Base-by-base conservation (phyloP, 208 protist species). In the Angomonas deanei region DNA sequence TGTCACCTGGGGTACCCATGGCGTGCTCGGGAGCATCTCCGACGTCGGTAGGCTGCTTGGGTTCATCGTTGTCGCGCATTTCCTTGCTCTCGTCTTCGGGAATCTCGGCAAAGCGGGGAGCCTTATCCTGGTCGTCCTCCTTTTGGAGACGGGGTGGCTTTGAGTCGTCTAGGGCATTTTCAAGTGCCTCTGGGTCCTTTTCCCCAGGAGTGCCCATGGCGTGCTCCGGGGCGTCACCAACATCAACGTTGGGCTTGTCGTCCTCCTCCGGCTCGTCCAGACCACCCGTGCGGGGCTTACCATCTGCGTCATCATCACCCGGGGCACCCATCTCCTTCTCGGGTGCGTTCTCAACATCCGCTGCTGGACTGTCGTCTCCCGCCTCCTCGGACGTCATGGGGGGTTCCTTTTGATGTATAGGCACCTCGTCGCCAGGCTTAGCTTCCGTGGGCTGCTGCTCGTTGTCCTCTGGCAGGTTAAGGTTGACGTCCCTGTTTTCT, bases 1-100 rank as follows among this genome's bases (percentile, higher is more conserved):
- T 59, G 42, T 65, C 67, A 27, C 36, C 67, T 28, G 67, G 52
- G 28, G 19, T 36, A 42, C 50, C 62, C 56, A 71, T 64, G 30
- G 56, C 64, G 53, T 61, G 64, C 39, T 66, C 70, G 15, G n/a
- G 58, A 17, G 36, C 64, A 10, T 30, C 47, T 27, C 23, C 46
- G 39, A 59, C 3, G 32, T 66, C 64, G 17, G 55, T 48, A 1
- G 47, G 27, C 11, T 42, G 57, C 24, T 52, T 65, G 36, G 8
- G 11, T 15, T 42, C 36, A 8, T 42, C 36, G 36, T 42, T 15
- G 36, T 15, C 36, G 36, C 36, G 11, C 36, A n/a, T 15, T 15
- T 42, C 36, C 36, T 42, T 15, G 15, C 11, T 8, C 36, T 42
- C 36, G 11, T 42, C 36, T 15, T n/a, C n/a, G n/a, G n/a, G n/a